Conservation (phyloP, 1,284 basidiomycete genomes). For the Ceratobasidium sp. region DNA sequence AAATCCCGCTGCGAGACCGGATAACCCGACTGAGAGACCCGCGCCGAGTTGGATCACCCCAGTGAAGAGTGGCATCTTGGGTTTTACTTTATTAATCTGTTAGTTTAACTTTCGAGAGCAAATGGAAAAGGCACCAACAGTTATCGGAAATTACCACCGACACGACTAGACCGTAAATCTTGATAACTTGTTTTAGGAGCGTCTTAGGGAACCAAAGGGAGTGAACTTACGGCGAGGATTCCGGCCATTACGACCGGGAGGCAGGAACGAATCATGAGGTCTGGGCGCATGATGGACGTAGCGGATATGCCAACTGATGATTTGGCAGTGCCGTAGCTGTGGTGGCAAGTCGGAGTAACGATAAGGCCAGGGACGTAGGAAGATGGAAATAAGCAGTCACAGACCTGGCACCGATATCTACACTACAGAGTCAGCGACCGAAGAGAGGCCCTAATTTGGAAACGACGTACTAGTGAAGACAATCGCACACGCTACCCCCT, state of each 20-base stretch:
- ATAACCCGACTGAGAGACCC: conserved; percentile 83
- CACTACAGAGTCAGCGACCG: background rate
- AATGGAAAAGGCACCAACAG: conserved; percentile 57
- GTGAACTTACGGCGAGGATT: conserved; percentile 86
- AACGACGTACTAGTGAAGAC: conserved; percentile 88
- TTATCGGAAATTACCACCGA: conserved; percentile 83
- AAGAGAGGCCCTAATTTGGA: too few species aligned
- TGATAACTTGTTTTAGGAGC: background rate
- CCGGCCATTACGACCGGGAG: conserved; percentile 99
- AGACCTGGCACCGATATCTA: conserved; percentile 75
- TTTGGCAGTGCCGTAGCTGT: conserved; percentile 86
- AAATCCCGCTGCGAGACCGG: conserved; percentile 88
- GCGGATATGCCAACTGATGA: conserved; percentile 99
- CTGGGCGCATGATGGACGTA: conserved; percentile 94
- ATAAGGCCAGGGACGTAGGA: conserved; percentile 8
- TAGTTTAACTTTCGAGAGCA: too few species aligned
- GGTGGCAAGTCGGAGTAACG: background rate
- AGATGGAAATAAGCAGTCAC: background rate
- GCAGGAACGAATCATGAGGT: conserved; percentile 94
- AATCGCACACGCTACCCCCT: conserved; percentile 96
- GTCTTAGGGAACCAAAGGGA: conserved; percentile 5
- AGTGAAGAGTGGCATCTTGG: conserved; percentile 61
- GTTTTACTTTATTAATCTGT: conserved; percentile 24
- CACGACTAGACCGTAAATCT: conserved; percentile 88
- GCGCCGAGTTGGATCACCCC: conserved; percentile 91